phyloP scores from a whole-genome alignment of 163 green algal species.

The Scenedesmus sp. region DNA sequence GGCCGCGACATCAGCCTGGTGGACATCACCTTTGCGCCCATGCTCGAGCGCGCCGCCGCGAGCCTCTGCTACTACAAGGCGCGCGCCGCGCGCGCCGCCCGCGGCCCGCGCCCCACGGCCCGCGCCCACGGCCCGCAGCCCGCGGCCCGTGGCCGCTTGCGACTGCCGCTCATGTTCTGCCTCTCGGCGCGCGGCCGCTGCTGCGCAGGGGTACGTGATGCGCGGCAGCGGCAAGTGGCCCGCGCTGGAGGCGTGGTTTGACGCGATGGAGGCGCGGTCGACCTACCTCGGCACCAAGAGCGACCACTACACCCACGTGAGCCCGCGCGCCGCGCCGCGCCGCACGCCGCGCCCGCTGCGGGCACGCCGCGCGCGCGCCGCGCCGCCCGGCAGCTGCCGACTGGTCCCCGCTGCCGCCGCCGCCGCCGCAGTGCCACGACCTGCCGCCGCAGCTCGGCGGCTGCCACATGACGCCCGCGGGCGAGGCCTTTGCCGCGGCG shows the following conservation, averaged over 20 bases:
- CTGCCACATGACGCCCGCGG: conserved; percentile 70
- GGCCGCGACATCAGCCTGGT: conserved; percentile 80
- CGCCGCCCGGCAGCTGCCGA: no score
- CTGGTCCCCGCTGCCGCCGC: no score
- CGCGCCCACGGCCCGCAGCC: no score
- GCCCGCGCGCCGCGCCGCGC: background rate
- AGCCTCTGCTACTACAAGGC: conserved; percentile 95
- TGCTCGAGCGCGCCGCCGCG: conserved; percentile 92
- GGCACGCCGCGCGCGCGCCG: no score
- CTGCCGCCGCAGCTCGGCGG: conserved; percentile 94
- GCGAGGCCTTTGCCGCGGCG: conserved; percentile 56
- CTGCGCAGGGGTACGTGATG: conserved; percentile 39
- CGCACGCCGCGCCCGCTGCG: no score
- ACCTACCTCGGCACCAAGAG: conserved; percentile 85
- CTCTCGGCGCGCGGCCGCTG: no score
- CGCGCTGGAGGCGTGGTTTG: conserved; percentile 82
- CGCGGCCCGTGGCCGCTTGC: no score
- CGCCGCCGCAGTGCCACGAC: conserved; percentile 80
- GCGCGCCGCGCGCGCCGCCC: no score
- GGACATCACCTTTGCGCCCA: conserved; percentile 91
- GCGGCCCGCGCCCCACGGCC: no score
- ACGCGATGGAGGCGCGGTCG: conserved; percentile 87
- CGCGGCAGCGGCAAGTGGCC: conserved; percentile 49
- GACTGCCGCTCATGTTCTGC: no score
- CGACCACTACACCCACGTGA: conserved; percentile 92